Base-by-base conservation (phyloP, 164 flowering plant species). In the Warburgia ugandensis region DNA sequence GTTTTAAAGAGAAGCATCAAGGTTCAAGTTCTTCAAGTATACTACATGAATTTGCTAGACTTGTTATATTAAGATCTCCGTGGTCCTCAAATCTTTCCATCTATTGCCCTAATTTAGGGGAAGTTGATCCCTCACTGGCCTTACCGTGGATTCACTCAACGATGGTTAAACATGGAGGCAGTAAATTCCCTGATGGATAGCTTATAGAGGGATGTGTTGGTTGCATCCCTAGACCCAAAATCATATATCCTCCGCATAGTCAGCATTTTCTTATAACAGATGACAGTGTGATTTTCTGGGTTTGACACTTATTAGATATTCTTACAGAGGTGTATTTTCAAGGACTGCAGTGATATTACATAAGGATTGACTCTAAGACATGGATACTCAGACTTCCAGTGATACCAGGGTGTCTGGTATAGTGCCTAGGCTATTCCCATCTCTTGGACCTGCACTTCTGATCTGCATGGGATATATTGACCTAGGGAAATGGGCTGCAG, bases 401-500 rank as follows among this genome's bases (percentile, higher is more conserved):
- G 55, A 50, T 17, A 65, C 60, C 47, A 48, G 59, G 53, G 58
- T 53, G 54, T 55, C 70, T 10, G 62, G 69, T 43, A 37, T 67
- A 31, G 46, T 48, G 39, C 58, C 68, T 52, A 74, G 74, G 36
- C 51, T 81, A 31, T 62, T 75, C 66, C 85, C 95, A 27, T 70
- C 78, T 49, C 52, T 72, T 56, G 73, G 68, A 29, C 97, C 99
- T 7, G 66, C 65, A 35, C 71, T 94, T 55, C 65, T 84, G 52
- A 60, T 86, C 52, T 73, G 94, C 21, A 58, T 84, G 59, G 78
- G 86, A 63, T 94, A 86, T 69, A 69, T 94, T 55, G 99, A 94
- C 55, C 94, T 89, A 45, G 99, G 99, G 64, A 94, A 94, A 72
- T 94, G 95, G 97, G 94, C 81, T 51, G 80, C 96, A 48, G 66